A percentile compares a stretch with the other conserved stretches of the same genome.
phyloP scores from a whole-genome alignment of 2,329 filamentous ascomycete genomes.

The Fusarium sp. region DNA sequence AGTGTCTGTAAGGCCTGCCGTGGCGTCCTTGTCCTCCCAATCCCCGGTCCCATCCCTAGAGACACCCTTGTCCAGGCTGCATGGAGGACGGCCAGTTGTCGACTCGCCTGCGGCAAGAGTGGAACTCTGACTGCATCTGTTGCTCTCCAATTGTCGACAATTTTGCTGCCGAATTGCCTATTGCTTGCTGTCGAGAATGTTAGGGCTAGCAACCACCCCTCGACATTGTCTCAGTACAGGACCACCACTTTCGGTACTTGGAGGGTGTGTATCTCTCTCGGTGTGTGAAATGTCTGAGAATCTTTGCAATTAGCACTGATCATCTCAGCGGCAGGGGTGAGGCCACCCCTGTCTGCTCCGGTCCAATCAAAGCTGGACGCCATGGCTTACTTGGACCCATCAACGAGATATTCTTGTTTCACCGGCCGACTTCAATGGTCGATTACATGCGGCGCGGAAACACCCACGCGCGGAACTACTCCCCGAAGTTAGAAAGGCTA shows the following conservation, averaged over 20 bases:
- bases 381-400: slow-evolving; percentile 19
- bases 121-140: no score
- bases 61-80: slow-evolving; percentile 28
- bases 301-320: slow-evolving; percentile 26
- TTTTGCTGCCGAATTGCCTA: not conserved
- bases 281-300: slow-evolving; percentile 13
- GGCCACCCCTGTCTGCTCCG: slow-evolving; percentile 16
- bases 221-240: not conserved
- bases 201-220: slow-evolving; percentile 11
- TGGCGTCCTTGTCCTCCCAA: slow-evolving; percentile 29
- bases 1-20: slow-evolving; percentile 33
- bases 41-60: slow-evolving; percentile 26
- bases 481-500: slow-evolving; percentile 1
- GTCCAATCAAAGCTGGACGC: slow-evolving; percentile 14
- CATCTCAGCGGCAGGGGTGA: slow-evolving; percentile 9
- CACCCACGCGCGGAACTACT: not conserved
- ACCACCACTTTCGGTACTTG: no score
- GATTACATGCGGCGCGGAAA: not conserved
- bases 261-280: no score
- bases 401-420: slow-evolving; percentile 27
- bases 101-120: not conserved
- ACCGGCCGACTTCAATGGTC: slow-evolving; percentile 34
- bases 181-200: not conserved
- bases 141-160: not conserved
- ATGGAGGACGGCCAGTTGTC: slow-evolving; percentile 13